Base-by-base conservation (phyloP, 2,329 filamentous ascomycete species). In the Aspergillus tubingensis region DNA sequence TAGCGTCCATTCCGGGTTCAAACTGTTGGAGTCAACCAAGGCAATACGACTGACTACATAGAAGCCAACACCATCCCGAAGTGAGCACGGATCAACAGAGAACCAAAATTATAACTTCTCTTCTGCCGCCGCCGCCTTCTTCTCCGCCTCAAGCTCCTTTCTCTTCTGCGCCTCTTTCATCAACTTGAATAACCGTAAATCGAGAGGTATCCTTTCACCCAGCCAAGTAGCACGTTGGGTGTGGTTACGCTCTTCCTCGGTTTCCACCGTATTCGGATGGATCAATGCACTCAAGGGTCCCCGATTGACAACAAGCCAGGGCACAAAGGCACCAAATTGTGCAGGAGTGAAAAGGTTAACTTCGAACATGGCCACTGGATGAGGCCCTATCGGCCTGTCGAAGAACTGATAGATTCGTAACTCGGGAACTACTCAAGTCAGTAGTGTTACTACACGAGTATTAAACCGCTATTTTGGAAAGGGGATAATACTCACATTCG, bases 301-400 rank as follows among this genome's bases (percentile, higher is more conserved):
- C 5, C 92, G 83, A 76, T 93, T 88, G 59, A 96, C 86, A 30
- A 91, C 85, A 30, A 96, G 79, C 92, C 92, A 96, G 0, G 91
- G 84, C 41, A 97, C 79, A 69, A 96, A 96, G 0, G 93, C 92
- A 0, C 92, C 92, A 70, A 96, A 96, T 74, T 96, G 91, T 3
- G 86, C 88, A 0, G 92, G 93, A 0, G 88, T 92, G 74, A 94
- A 91, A 19, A 96, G 49, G 67, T 96, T 96, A 49, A 96, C 91
- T 77, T 97, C 93, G 69, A 96, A 96, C 92, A 96, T 96, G 55
- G 88, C 90, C 0, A 92, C 76, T 0, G 90, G 88, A 74, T 96
- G 92, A 0, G 92, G 92, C 0, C 92, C 93, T 27, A 96, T 76
- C 0, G 92, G 91, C 13, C 79, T 77, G 65, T 95, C 89, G 85